Percentiles rank a stretch among this genome's conserved stretches.
Evolutionary conservation across 169 alveolate genomes (phyloP).

Genomic region (Miamiensis avidus): DNA sequence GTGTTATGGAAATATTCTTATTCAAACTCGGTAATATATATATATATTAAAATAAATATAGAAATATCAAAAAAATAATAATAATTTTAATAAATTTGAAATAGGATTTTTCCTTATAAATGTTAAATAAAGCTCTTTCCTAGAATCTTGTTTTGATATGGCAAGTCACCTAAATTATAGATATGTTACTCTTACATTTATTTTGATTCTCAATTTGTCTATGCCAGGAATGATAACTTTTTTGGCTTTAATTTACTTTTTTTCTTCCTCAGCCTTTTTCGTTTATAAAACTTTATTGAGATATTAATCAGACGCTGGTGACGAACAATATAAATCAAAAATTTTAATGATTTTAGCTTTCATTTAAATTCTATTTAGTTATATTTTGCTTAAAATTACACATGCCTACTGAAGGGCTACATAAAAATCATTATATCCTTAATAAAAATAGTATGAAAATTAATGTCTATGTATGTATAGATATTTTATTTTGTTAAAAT

Average conservation of each 20-base stretch:
- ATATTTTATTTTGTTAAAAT: no score
- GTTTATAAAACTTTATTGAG: slow-evolving; percentile 34
- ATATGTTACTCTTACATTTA: slow-evolving; percentile 18
- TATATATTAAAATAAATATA: not conserved
- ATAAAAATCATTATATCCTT: no score
- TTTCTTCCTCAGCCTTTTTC: slow-evolving; percentile 22
- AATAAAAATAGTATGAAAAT: no score
- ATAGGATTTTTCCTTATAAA: slow-evolving; percentile 1
- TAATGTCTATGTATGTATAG: no score
- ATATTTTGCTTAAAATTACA: slow-evolving; percentile 17
- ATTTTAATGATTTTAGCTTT: slow-evolving; percentile 1
- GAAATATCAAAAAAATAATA: not conserved
- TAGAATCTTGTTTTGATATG: slow-evolving; percentile 7
- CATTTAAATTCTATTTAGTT: not conserved
- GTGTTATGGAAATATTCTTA: slow-evolving; percentile 8
- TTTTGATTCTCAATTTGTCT: slow-evolving; percentile 8
- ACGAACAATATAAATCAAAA: slow-evolving; percentile 5
- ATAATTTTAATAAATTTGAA: not conserved
- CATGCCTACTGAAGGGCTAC: not conserved
- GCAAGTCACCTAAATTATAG: slow-evolving; percentile 35
- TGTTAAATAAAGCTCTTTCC: not conserved
- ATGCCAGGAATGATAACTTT: slow-evolving; percentile 11
- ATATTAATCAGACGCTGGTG: slow-evolving; percentile 4
- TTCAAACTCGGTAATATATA: slow-evolving; percentile 13
- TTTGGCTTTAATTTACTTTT: slow-evolving; percentile 10